These are phyloP conservation scores for Durusdinium trenchii DNA, from an alignment of 73 alveolate species.

Conservation along the genomic window DNA sequence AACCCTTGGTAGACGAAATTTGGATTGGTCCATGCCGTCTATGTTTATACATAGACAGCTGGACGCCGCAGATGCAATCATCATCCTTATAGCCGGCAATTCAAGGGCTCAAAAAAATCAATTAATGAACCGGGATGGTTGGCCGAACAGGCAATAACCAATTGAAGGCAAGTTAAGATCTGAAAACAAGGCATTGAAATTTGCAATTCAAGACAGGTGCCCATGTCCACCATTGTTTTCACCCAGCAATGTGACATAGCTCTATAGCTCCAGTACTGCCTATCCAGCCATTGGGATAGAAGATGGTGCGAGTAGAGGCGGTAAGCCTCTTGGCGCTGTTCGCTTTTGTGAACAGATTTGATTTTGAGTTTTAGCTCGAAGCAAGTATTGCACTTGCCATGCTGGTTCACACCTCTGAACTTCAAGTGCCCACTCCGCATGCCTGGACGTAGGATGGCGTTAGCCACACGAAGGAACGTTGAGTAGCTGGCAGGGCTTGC, in stretches of 20 bases:
- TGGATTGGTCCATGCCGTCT: conserved; percentile 37
- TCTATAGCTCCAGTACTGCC: conserved; percentile 8
- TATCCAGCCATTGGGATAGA: conserved; percentile 22
- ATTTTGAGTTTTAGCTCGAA: background rate
- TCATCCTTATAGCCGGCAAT: background rate
- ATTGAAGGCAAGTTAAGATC: no score
- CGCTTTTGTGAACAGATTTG: background rate
- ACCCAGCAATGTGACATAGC: background rate
- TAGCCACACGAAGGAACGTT: background rate
- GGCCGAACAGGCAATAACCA: no score
- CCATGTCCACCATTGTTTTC: background rate
- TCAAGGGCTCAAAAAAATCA: no score
- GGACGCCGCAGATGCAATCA: background rate
- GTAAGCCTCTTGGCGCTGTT: conserved; percentile 19
- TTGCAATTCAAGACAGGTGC: background rate
- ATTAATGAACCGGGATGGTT: no score
- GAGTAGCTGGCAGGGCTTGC: background rate
- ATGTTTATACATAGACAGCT: background rate
- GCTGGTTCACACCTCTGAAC: conserved; percentile 12
- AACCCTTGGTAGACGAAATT: background rate
- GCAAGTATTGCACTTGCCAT: conserved; percentile 28
- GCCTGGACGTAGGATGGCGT: background rate
- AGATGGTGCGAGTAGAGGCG: background rate
- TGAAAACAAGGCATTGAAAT: no score
- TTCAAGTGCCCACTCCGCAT: background rate